Evolutionary conservation across 495 filamentous ascomycete species (phyloP).

Genomic region (Xylaria intraflava): DNA sequence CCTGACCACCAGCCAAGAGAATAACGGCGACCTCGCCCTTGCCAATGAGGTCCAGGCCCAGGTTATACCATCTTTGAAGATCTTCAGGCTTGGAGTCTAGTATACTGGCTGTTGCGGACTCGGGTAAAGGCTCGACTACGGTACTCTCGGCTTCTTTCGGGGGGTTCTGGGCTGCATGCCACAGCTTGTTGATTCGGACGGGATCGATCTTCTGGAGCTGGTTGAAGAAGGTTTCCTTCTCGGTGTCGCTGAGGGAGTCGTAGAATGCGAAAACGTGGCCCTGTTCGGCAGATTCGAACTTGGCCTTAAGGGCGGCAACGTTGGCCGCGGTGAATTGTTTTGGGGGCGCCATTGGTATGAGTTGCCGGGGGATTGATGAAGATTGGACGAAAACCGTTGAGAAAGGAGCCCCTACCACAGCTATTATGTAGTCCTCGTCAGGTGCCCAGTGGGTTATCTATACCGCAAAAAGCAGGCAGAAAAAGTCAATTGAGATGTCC

Average conservation of each 20-base stretch:
- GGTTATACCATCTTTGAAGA: constrained; percentile 75
- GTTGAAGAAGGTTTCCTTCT: constrained; percentile 73
- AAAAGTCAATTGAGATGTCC: constrained; percentile 1
- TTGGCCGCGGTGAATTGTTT: constrained; percentile 66
- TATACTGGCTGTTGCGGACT: constrained; percentile 81
- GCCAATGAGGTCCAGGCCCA: constrained; percentile 78
- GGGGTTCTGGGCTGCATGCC: constrained; percentile 73
- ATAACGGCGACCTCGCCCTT: constrained; percentile 91
- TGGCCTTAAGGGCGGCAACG: constrained; percentile 64
- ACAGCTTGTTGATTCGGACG: constrained; percentile 72
- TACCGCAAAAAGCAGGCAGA: neutral
- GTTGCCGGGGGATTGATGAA: neutral
- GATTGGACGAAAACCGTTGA: neutral
- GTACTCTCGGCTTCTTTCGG: constrained; percentile 50
- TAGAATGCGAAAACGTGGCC: constrained; percentile 89
- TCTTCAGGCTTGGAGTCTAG: constrained; percentile 79
- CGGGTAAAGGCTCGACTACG: constrained; percentile 84
- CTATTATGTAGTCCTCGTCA: neutral
- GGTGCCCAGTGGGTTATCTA: neutral
- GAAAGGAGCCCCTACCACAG: neutral
- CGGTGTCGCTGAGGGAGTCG: constrained; percentile 62
- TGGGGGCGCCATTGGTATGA: constrained; percentile 29
- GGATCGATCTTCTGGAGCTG: constrained; percentile 80
- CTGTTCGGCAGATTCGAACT: constrained; percentile 74
- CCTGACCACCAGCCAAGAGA: constrained; percentile 94